phyloP scores from a whole-genome alignment of 2,329 filamentous ascomycete species.

The Ilyonectria destructans region DNA sequence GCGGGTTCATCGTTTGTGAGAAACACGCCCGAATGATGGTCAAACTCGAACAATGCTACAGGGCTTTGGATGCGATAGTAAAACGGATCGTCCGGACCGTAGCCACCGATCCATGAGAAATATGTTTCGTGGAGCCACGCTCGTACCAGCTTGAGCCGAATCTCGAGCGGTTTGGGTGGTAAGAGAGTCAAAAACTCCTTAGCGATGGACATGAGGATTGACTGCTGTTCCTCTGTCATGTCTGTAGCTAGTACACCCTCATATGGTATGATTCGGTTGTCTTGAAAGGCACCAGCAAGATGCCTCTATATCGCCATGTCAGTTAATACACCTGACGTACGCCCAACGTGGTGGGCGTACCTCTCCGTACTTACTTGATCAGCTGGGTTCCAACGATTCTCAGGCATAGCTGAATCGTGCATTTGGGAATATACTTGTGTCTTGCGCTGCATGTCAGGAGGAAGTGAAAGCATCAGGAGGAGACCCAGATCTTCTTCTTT shows the following conservation, averaged over 20 bases:
- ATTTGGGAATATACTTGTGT: conserved; percentile 74
- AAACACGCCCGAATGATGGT: conserved; percentile 86
- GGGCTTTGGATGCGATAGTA: conserved; percentile 86
- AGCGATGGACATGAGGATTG: conserved; percentile 71
- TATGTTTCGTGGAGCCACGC: conserved; percentile 80
- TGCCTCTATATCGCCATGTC: no score
- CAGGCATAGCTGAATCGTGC: conserved; percentile 77
- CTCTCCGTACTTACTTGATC: conserved; percentile 69
- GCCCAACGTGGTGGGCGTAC: no score
- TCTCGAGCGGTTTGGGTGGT: conserved; percentile 68
- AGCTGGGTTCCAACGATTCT: conserved; percentile 83
- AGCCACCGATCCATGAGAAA: conserved; percentile 85
- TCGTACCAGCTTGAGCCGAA: conserved; percentile 70
- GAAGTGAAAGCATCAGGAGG: conserved; percentile 78
- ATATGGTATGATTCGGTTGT: conserved; percentile 83
- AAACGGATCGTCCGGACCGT: conserved; percentile 77
- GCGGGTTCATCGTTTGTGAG: conserved; percentile 80
- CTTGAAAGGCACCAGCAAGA: conserved; percentile 77
- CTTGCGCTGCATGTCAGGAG: conserved; percentile 59
- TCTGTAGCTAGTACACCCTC: conserved; percentile 75
- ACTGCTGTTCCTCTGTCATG: conserved; percentile 66
- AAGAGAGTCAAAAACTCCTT: conserved; percentile 79
- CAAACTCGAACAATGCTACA: conserved; percentile 82
- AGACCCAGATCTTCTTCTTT: conserved; percentile 77
- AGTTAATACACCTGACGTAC: no score